These are phyloP conservation scores for Shiraia sp. DNA, from an alignment of 2,329 filamentous ascomycete species.

Conservation along the genomic window DNA sequence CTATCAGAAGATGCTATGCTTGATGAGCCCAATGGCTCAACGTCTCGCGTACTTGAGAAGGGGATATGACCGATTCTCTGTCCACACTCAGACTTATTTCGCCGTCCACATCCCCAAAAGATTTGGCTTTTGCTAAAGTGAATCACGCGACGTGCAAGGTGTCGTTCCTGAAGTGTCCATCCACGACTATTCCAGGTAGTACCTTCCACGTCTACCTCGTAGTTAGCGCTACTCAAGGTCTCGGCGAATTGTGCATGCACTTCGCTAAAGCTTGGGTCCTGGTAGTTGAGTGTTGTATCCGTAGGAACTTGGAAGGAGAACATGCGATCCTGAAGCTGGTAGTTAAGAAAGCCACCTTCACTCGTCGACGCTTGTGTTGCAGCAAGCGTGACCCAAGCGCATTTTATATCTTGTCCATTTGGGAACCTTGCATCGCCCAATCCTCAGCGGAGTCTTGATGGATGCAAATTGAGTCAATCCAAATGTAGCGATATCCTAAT, in stretches of 20 bases:
- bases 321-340: slow-evolving; percentile 1
- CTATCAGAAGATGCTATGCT: neutral
- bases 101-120: slow-evolving; percentile 4
- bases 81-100: slow-evolving; percentile 1
- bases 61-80: slow-evolving; percentile 1
- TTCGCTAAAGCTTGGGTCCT: neutral
- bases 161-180: slow-evolving; percentile 4
- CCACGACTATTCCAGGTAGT: slow-evolving; percentile 2
- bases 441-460: slow-evolving; percentile 16
- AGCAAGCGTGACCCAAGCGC: slow-evolving; percentile 13
- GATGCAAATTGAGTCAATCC: slow-evolving; percentile 23
- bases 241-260: neutral
- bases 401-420: slow-evolving; percentile 17
- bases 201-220: slow-evolving; percentile 1
- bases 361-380: slow-evolving; percentile 7
- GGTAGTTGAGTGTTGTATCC: neutral
- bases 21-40: neutral
- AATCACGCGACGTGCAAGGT: slow-evolving; percentile 1
- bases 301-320: neutral
- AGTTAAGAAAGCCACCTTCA: slow-evolving; percentile 7
- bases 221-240: neutral
- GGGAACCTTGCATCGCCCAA: slow-evolving; percentile 13
- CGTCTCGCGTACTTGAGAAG: neutral
- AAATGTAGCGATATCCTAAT: slow-evolving; percentile 15
- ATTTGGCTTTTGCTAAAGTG: slow-evolving; percentile 3